Evolutionary conservation across 257 asterid genomes (phyloP), one percentile per base, ranked within the genome.

Genomic region (Jacaranda mimosifolia): DNA sequence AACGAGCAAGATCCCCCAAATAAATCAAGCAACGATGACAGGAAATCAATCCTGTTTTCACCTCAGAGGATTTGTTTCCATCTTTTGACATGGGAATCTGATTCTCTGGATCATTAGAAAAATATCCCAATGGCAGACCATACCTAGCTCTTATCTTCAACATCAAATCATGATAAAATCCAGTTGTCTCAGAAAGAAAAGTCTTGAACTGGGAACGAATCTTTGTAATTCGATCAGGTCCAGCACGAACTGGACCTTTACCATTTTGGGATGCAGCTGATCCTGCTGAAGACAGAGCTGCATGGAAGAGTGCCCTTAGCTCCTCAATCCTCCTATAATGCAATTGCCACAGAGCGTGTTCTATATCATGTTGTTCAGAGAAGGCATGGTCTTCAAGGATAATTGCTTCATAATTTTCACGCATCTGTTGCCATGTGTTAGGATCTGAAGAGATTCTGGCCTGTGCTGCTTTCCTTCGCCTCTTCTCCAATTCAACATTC

Each of bases 1-100:
- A 93, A 62, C 98, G 98, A 67, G 98, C 93, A 83, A 93, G 94
- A 80, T 93, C 98, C 9, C 98, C 98, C 73, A 93, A 83, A 81
- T 93, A 93, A 63, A 93, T 91, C 85, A 93, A 80, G 77, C 97
- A 93, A 10, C 96, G 93, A 60, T 93, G 94, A 76, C 98, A 93
- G 6, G 98, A 93, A 63, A 87, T 76, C 87, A 89, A 77, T 51
- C 98, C 88, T 76, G 88, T 91, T 76, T 87, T 88, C 77, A 80
- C 73, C 62, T 92, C 95, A 60, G 88, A 64, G 1, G 89, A 80
- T 79, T 83, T 85, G 18, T 58, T 78, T 73, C 88, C 94, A 81
- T 91, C 92, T 85, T 86, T 85, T 14, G 89, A 79, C 64, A 74
- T 67, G 14, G 89, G 80, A 66, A 78, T 75, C 84, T 83, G 89